Base-by-base conservation (phyloP, 1,284 basidiomycete genomes). In the Schizopora paradoxa region DNA sequence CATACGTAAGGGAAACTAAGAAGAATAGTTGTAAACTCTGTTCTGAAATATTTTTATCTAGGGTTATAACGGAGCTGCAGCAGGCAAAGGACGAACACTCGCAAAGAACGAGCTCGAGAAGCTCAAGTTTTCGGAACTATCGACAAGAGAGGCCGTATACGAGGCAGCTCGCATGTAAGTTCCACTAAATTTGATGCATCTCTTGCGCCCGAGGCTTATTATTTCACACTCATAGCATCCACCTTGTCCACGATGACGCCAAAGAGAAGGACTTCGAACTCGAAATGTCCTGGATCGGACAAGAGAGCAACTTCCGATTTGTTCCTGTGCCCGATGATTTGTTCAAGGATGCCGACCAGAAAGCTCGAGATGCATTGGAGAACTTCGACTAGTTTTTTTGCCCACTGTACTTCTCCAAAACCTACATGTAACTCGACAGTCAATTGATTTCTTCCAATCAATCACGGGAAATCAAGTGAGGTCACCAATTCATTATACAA, bases 91-190 rank as follows among this genome's bases (percentile, higher is more conserved):
- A 16, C 82, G 89, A 51, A 93, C 97, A 60, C 74, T 99, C 51
- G 96, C 96, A 14, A 98, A 97, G 76, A 99, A 95, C 2, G 96
- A 99, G 65, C 72, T 99, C 44, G 96, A 99, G 68, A 99, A 99
- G 67, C 79, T 98, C 46, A 86, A 91, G 56, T 70, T 96, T 37
- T 68, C 82, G 3, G 84, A 87, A 54, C 64, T 97, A 44, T 79
- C 86, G 2, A 78, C 77, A 42, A 75, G 83, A 51, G 83, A 97
- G 64, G 93, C 91, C n/a, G 89, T 94, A 10, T 71, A 82, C 52
- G 92, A 96, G 61, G 88, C 91, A n/a, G 93, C 93, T 13, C 76
- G 93, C 65, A 96, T 97, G 93, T 95, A 62, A 59, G 89, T 73
- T 10, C 16, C 13, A 18, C 27, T 32, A 4, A 29, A 28, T 41